Evolutionary conservation across 129 eudicot species (phyloP), one percentile per base, ranked within the genome.

Genomic region (Artemisia tridentata): DNA sequence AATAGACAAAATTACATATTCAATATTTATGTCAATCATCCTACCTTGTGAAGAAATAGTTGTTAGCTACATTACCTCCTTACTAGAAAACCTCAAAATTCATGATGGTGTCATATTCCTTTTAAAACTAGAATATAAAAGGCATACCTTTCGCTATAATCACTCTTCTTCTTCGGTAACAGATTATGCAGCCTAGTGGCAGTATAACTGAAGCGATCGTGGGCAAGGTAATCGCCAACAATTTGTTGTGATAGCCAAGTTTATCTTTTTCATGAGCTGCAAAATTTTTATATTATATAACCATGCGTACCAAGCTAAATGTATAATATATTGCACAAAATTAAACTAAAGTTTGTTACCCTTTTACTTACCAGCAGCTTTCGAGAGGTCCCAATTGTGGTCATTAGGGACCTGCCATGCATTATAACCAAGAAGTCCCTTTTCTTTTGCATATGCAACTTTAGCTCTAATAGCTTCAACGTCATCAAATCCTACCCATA

Each of bases 401-500:
- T 86, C 96, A 16, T 19, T 77, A 10, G 75, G 79, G 64, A 86
- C 79, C 67, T 83, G 85, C 91, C 92, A 86, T 20, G 79, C 87
- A 58, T 69, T 84, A 77, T 84, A 86, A 56, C 96, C 96, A 43
- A 82, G 85, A 74, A 89, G 77, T 11, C 82, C 80, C n/a, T 31
- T 80, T 15, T 63, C 41, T 72, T 71, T 86, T 1, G 88, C 92
- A 73, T 77, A 89, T 3, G 64, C 53, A 72, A 89, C 88, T 83
- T 89, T 89, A 1, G 77, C 61, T 3, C 73, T 46, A 4, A 89
- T 72, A 11, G 80, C 60, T 52, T 80, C 73, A 7, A 43, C 43
- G 55, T 75, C 96, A 75, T 89, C 96, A 38, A 76, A 89, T 4
- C 81, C 83, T 0, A 89, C 78, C 96, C 96, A 89, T 13, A 79